These are phyloP conservation scores for Fusarium azukiicola DNA, from an alignment of 2,329 filamentous ascomycete species.

Conservation along the genomic window DNA sequence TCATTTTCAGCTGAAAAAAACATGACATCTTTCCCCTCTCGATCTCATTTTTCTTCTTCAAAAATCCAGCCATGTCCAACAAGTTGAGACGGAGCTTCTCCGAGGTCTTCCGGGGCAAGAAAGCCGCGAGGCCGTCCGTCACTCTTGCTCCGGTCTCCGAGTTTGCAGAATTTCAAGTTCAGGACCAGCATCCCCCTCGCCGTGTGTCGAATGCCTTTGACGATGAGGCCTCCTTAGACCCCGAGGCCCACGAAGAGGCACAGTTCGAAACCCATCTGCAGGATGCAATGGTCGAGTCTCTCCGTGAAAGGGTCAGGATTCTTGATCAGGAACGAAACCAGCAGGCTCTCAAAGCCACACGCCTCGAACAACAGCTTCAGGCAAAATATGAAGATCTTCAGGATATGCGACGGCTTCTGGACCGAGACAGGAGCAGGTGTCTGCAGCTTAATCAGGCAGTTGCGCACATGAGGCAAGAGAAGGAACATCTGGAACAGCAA, in stretches of 20 bases:
- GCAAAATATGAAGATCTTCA: background rate
- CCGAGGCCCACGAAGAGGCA: background rate
- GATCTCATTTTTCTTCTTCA: background rate
- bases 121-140: background rate
- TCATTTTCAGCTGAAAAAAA: background rate
- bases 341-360: background rate
- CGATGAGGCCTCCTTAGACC: background rate
- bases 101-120: constrained; percentile 10
- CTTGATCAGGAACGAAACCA: constrained; percentile 22
- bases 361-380: constrained; percentile 2
- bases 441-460: background rate
- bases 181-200: background rate
- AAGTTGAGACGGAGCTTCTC: constrained; percentile 25
- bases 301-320: constrained; percentile 10
- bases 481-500: background rate
- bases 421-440: background rate
- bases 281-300: constrained; percentile 8
- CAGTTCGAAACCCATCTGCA: constrained; percentile 4
- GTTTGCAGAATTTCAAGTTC: background rate
- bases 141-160: background rate
- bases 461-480: background rate
- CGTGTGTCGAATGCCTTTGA: background rate
- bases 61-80: constrained; percentile 8
- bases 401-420: background rate
- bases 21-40: background rate